Base-by-base conservation (phyloP, 495 filamentous ascomycete genomes). In the Physcia stellaris region DNA sequence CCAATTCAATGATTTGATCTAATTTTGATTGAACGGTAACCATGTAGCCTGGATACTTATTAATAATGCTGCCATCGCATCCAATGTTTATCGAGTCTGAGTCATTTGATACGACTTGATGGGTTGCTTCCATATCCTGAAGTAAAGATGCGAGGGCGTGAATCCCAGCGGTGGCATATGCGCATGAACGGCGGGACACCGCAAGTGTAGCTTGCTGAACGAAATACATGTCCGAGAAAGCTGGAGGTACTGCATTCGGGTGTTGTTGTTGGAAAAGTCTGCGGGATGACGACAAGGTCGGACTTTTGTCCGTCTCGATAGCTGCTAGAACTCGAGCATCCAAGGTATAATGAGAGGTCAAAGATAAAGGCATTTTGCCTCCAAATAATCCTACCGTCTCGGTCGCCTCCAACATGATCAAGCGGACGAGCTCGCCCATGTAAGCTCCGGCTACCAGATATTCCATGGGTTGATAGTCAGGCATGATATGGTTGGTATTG, bases 401-500 rank as follows among this genome's bases (percentile, higher is more conserved):
- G 4, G 67, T 59, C n/a, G 80, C 76, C 42, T 90, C 83, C 9
- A 83, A 51, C 16, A 83, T 70, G 18, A 86, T 77, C 4, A 92
- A 60, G 12, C 86, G 73, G 6, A 77, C 80, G 29, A 94, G 74
- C 55, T 93, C 86, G 24, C 86, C 86, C 1, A 93, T 62, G 46
- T 94, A 94, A 4, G 81, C 71, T 0, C 86, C 86, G 2, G 82
- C 74, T 21, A 85, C 81, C 75, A 94, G 86, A 55, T 92, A 90
- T 54, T 94, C 86, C 42, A 93, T 71, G 0, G 86, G 86, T 55
- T 92, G 84, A 48, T 90, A 93, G 20, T 86, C 81, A 0, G 84
- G 84, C 0, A 71, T 68, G 45, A 85, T 71, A 46, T 80, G 75
- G 1, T 71, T 71, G 12, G 57, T 51, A 51, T 90, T 85, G 15